These are phyloP conservation scores for Botryotinia convoluta DNA, from an alignment of 2,329 filamentous ascomycete genomes.

Conservation along the genomic window DNA sequence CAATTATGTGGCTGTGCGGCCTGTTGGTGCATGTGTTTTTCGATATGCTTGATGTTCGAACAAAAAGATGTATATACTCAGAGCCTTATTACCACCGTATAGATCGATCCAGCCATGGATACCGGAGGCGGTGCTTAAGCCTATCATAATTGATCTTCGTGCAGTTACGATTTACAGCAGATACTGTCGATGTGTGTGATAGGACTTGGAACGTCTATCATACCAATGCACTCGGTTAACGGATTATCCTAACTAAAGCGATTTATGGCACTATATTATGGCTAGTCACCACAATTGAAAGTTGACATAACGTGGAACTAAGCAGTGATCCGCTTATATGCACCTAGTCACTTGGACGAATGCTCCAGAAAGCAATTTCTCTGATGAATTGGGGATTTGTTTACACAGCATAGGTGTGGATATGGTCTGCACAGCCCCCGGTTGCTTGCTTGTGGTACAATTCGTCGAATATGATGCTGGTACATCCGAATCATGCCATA, in stretches of 20 bases:
- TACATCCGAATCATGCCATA: not conserved
- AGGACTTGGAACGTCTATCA: too few relatives aligned
- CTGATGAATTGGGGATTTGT: not conserved
- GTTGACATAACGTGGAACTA: not conserved
- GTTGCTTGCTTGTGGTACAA: not conserved
- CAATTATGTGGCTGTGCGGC: not conserved
- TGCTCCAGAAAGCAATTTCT: too few relatives aligned
- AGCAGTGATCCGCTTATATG: too few relatives aligned
- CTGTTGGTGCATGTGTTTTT: not conserved
- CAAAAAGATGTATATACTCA: not conserved
- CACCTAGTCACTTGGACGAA: too few relatives aligned
- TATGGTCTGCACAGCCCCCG: not conserved
- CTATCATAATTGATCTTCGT: not conserved
- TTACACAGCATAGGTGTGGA: not conserved
- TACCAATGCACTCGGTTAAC: not conserved
- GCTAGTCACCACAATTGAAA: not conserved
- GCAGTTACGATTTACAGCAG: not conserved
- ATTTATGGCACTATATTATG: not conserved
- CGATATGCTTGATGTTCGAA: not conserved
- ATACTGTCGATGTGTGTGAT: not conserved
- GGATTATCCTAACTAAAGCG: not conserved
- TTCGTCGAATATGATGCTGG: not conserved
- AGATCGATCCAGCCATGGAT: not conserved
- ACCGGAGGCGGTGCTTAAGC: not conserved
- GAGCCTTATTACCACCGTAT: not conserved